Evolutionary conservation across 2,329 filamentous ascomycete species (phyloP), one percentile per base, ranked within the genome.

Genomic region (Penicillium polonicum): DNA sequence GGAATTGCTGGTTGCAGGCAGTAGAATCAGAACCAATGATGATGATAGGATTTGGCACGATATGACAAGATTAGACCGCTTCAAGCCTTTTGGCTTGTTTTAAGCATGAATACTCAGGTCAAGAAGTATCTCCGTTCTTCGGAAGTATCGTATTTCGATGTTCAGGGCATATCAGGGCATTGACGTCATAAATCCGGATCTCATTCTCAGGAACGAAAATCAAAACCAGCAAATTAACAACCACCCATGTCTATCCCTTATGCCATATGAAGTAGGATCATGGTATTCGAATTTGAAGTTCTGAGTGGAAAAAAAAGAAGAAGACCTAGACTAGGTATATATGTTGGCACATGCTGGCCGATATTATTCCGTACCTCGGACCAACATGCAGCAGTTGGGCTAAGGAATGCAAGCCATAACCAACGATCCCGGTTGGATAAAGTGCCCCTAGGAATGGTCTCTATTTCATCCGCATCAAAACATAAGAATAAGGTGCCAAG

Each of bases 141-240:
- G 31, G 45, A 17, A 2, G 23, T 33, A 13, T 33, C 31, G 4
- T 23, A 23, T 42, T 23, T 23, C 33, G 13, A 33, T 5, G 12
- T 12, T 5, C 31, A 2, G 13, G 44, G 35, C 38, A 23, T 35
- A 49, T 48, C 46, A 43, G 55, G 19, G 21, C n/a, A 8, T 39
- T 63, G 62, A 65, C 62, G 62, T 65, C 62, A 64, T 58, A 4
- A 38, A 29, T 39, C 55, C 59, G 48, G 53, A 42, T 53, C 17
- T 53, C 17, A 58, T 55, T 31, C 29, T 49, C 58, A 60, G 60
- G 52, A 57, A 60, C 61, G 23, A 10, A 39, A 12, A 39, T 31
- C 9, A 48, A 39, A 51, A 29, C 12, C 13, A 38, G 4, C n/a
- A 43, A 51, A 21, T 42, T 19, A 21, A 50, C 17, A 27, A 42